Base-by-base conservation (phyloP, 805 yeast species). In the Candida ovalis region DNA sequence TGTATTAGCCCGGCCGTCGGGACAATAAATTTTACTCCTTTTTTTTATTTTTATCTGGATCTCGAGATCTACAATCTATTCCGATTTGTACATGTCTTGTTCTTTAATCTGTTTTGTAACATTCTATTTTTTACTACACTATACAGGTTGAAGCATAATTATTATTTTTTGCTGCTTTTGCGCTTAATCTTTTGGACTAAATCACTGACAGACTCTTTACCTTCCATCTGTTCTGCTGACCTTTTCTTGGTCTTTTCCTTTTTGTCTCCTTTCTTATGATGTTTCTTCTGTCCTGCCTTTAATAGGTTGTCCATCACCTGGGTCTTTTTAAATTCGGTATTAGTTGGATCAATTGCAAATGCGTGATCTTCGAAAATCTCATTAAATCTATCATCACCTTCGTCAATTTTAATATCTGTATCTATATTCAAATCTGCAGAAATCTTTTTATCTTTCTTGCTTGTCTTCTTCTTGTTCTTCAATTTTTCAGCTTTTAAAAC, bases 301-400 rank as follows among this genome's bases (percentile, higher is more conserved):
- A 94, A 68, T 48, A 94, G 78, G 65, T 84, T 76, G 62, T 84
- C 83, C 96, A 92, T 91, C 23, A 94, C 89, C 17, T 80, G 72
- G 1, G 98, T 91, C 67, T 84, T 81, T 71, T 87, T 90, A 74
- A 80, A 92, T 64, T 88, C 96, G n/a, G 95, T 86, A 61, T 77
- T 82, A 19, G 95, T 84, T 21, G 97, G 96, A 68, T 95, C 99
- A 63, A 95, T 90, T 12, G 97, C 97, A 68, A 81, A 94, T 52
- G 86, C 94, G 53, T 88, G 96, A 52, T 81, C 84, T 59, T 89
- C 89, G 61, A 84, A 88, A 54, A 90, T 74, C 55, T 86, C 95
- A 42, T 76, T 76, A 73, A 94, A 94, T 70, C 99, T 84, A 15
- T 86, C 82, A 73, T 94, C 99, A 38, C 74, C 72, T 60, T 88